A percentile compares a stretch with the other conserved stretches of the same genome.
Evolutionary conservation across 805 yeast genomes (phyloP).

Genomic region (Kuraishia molischiana): DNA sequence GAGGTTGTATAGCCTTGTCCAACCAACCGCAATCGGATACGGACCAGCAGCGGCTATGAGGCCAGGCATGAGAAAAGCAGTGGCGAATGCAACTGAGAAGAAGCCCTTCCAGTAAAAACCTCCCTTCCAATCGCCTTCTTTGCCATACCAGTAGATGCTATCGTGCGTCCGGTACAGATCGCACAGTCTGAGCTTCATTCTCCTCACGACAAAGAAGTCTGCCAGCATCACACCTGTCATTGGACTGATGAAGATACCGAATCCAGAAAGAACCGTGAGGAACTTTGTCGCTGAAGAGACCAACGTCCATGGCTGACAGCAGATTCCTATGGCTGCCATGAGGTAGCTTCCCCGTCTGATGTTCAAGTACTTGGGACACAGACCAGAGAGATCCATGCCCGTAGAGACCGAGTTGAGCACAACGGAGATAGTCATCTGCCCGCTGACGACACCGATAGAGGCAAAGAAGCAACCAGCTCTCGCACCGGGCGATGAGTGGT

Average conservation of each 20-base stretch:
- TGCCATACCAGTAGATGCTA: conserved; percentile 1
- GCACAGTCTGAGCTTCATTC: conserved; percentile 20
- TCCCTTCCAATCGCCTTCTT: conserved; percentile 4
- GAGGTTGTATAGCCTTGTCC: not conserved
- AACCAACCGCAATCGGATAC: not conserved
- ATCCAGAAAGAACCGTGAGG: not conserved
- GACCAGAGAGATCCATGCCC: conserved; percentile 32
- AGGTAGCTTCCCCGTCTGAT: conserved; percentile 19
- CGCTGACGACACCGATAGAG: conserved; percentile 28
- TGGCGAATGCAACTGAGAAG: conserved; percentile 8
- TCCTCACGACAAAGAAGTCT: conserved; percentile 15
- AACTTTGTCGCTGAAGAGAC: not conserved
- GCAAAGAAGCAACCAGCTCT: conserved; percentile 33
- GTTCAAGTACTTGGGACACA: conserved; percentile 27
- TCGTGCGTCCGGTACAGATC: conserved; percentile 11
- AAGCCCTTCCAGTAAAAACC: conserved; percentile 12
- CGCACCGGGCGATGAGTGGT: conserved; percentile 24
- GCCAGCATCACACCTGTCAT: conserved; percentile 12
- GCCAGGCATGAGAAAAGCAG: conserved; percentile 10
- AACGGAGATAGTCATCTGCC: conserved; percentile 32
- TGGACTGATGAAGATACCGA: conserved; percentile 8
- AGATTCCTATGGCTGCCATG: conserved; percentile 26
- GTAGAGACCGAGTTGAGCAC: conserved; percentile 15
- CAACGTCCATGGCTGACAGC: conserved; percentile 31
- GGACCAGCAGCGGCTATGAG: conserved; percentile 4